Conservation (phyloP, 1,284 basidiomycete species). For the Irpex sp. region DNA sequence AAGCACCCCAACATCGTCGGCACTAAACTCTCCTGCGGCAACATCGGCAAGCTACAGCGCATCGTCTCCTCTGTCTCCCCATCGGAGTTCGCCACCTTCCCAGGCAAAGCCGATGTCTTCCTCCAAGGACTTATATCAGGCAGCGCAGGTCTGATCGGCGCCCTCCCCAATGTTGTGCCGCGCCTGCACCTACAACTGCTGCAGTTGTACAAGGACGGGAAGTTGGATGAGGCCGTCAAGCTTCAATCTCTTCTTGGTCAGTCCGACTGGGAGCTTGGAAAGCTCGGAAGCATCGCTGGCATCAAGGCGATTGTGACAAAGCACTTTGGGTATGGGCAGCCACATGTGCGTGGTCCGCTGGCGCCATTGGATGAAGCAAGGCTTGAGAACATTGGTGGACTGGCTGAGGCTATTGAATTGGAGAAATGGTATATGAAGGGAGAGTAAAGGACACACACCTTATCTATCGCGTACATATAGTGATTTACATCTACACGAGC, state of each 20-base stretch:
- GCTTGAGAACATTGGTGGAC: slow-evolving; percentile 31
- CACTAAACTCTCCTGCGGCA: slow-evolving; percentile 82
- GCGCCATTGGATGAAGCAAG: slow-evolving; percentile 34
- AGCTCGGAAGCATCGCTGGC: slow-evolving; percentile 65
- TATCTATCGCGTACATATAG: not conserved
- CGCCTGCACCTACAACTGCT: slow-evolving; percentile 66
- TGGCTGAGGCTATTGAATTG: slow-evolving; percentile 55
- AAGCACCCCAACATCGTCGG: slow-evolving; percentile 87
- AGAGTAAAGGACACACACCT: not conserved
- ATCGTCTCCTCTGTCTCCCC: slow-evolving; percentile 52
- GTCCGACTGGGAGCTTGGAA: slow-evolving; percentile 68
- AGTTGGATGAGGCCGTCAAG: slow-evolving; percentile 58
- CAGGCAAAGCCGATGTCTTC: slow-evolving; percentile 62
- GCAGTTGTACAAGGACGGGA: slow-evolving; percentile 51
- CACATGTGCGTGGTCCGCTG: slow-evolving; percentile 55
- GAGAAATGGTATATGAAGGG: slow-evolving; percentile 47
- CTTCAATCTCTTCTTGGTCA: slow-evolving; percentile 69
- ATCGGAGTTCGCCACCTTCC: slow-evolving; percentile 54
- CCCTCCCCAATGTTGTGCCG: slow-evolving; percentile 73
- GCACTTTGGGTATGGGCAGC: slow-evolving; percentile 65
- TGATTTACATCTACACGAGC: not conserved
- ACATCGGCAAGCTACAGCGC: slow-evolving; percentile 79
- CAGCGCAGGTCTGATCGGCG: slow-evolving; percentile 67
- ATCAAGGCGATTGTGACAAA: slow-evolving; percentile 66
- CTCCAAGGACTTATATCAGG: slow-evolving; percentile 64